A percentile compares a stretch with the other conserved stretches of the same genome.
phyloP scores from a whole-genome alignment of 2,329 filamentous ascomycete species.

The Xylariaceae sp. region DNA sequence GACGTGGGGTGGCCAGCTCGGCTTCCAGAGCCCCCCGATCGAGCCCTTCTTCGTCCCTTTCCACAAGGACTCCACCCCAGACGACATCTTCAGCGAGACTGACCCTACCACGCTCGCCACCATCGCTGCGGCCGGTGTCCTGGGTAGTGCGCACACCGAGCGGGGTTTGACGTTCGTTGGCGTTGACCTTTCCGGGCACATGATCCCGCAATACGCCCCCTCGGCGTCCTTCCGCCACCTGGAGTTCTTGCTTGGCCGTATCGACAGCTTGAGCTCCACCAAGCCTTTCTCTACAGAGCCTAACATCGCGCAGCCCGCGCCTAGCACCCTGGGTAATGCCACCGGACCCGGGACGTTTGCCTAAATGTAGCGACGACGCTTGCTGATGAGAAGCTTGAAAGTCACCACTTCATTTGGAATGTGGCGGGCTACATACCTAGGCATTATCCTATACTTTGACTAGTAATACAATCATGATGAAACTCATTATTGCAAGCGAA shows the following conservation, averaged over 20 bases:
- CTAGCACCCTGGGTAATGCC: slow-evolving; percentile 25
- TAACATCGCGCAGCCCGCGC: slow-evolving; percentile 24
- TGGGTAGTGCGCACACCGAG: slow-evolving; percentile 68
- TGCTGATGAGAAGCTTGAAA: not conserved
- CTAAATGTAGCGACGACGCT: not conserved
- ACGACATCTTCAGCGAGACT: slow-evolving; percentile 23
- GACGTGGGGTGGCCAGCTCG: slow-evolving; percentile 67
- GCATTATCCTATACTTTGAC: not conserved
- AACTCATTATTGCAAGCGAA: not conserved
- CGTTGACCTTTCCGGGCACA: slow-evolving; percentile 61
- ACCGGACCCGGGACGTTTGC: slow-evolving; percentile 23
- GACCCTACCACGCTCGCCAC: slow-evolving; percentile 31
- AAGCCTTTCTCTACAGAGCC: slow-evolving; percentile 27
- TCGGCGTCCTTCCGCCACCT: slow-evolving; percentile 64
- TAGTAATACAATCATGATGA: not conserved
- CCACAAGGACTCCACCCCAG: slow-evolving; percentile 38
- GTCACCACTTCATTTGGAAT: not conserved
- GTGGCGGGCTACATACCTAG: not conserved
- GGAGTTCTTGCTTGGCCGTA: slow-evolving; percentile 68
- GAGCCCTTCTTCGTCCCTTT: slow-evolving; percentile 66
- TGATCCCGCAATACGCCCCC: slow-evolving; percentile 63
- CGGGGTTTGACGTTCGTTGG: slow-evolving; percentile 67
- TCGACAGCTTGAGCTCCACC: slow-evolving; percentile 38
- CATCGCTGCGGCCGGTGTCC: slow-evolving; percentile 57
- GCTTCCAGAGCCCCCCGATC: slow-evolving; percentile 57